phyloP scores from a whole-genome alignment of 805 yeast genomes.

The Kazachstania kunashirensis region DNA sequence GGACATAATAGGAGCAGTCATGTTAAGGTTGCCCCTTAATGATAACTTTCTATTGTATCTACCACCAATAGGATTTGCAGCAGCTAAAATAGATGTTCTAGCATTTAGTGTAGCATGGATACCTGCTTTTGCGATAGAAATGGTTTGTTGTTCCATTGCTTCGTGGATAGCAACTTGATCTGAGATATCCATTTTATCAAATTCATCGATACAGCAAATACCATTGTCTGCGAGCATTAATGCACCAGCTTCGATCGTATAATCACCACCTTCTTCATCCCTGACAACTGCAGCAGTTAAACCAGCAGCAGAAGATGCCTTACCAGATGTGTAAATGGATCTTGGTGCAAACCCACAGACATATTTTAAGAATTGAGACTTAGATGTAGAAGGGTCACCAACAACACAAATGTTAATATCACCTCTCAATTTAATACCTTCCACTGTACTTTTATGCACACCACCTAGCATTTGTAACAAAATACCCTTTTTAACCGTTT shows the following conservation, averaged over 20 bases:
- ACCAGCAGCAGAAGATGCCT: conserved; percentile 98
- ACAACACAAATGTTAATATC: conserved; percentile 94
- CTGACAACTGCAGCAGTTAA: conserved; percentile 95
- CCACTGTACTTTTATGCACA: conserved; percentile 86
- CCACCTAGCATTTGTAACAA: conserved; percentile 86
- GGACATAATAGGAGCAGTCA: conserved; percentile 99
- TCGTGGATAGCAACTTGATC: conserved; percentile 99
- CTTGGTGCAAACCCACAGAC: conserved; percentile 87
- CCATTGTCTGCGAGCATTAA: conserved; percentile 97
- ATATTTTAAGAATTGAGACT: conserved; percentile 90
- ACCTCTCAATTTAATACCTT: conserved; percentile 91
- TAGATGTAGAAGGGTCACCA: conserved; percentile 96
- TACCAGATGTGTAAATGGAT: conserved; percentile 94
- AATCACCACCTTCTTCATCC: conserved; percentile 95
- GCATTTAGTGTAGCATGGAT: conserved; percentile 97
- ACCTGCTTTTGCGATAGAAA: conserved; percentile 97
- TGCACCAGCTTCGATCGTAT: conserved; percentile 97
- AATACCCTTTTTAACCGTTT: conserved; percentile 84
- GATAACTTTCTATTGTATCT: conserved; percentile 83
- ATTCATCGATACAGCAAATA: conserved; percentile 96
- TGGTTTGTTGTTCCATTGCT: conserved; percentile 99
- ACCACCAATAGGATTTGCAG: conserved; percentile 99
- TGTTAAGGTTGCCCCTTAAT: conserved; percentile 73
- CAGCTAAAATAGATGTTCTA: conserved; percentile 90
- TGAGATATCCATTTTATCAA: conserved; percentile 90